Evolutionary conservation across 2,329 filamentous ascomycete species (phyloP), one percentile per base, ranked within the genome.

Genomic region (Epichloe glyceriae): DNA sequence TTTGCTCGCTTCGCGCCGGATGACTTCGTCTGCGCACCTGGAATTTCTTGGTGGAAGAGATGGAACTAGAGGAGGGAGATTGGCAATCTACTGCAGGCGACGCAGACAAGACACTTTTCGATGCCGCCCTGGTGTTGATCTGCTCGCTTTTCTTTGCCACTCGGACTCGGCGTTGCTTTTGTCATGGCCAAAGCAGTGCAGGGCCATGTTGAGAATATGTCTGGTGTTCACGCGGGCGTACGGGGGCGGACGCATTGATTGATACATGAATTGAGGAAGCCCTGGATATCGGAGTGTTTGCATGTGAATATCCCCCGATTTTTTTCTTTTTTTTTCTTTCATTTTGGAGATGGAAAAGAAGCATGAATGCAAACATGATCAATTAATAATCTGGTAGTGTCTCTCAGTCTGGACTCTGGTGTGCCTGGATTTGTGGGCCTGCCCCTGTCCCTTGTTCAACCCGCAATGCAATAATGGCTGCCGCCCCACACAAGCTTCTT

Each of bases 171-270:
- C 39, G 39, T 19, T 41, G 17, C 39, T 12, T 44, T 34, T 30
- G 34, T 30, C 12, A 14, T 22, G n/a, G 34, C 26, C 30, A 38
- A 26, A 34, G 10, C 8, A 30, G 33, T 38, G 7, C 15, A 20
- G 26, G 15, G 47, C 12, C n/a, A 17, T 37, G 47, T 26, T 35
- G 34, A 42, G 19, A 40, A 61, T 61, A 63, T 60, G 60, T 59
- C 56, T 38, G 12, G n/a, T 19, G 57, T 58, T 56, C 56, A 55
- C 56, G 57, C 57, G 57, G 19, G 19, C 42, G 15, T 30, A 34
- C 14, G 19, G 17, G 26, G 17, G 26, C 40, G 53, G 49, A 30
- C 19, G 46, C 39, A 51, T 15, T 17, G 12, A 26, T 5, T 40
- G 37, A 46, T 19, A 34, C 26, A 30, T 30, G 26, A 10, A 30